Evolutionary conservation across 805 yeast species (phyloP).

Genomic region (Spathaspora hagerdaliae): DNA sequence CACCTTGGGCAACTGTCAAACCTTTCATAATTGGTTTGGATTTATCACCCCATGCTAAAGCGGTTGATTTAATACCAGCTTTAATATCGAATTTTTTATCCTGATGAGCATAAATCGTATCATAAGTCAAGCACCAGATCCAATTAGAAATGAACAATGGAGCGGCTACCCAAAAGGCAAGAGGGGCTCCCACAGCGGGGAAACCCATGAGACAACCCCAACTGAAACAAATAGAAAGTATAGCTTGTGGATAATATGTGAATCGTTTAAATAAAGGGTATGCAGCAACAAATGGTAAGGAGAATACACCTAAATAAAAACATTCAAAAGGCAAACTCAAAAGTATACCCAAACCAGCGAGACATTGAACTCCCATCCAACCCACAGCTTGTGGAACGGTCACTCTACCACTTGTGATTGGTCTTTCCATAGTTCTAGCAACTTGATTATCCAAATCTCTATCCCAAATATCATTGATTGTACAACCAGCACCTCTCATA

Average conservation of each 20-base stretch:
- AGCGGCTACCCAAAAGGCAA: conserved; percentile 70
- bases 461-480: conserved; percentile 87
- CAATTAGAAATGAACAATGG: conserved; percentile 75
- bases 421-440: conserved; percentile 83
- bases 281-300: conserved; percentile 73
- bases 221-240: conserved; percentile 75
- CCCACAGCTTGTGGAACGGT: conserved; percentile 61
- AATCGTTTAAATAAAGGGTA: conserved; percentile 93
- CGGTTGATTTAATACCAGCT: conserved; percentile 94
- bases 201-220: conserved; percentile 95
- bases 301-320: conserved; percentile 75
- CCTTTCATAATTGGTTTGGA: conserved; percentile 68
- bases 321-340: conserved; percentile 75
- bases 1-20: conserved; percentile 65
- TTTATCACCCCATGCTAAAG: conserved; percentile 86
- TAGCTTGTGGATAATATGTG: conserved; percentile 92
- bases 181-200: conserved; percentile 87
- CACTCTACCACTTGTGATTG: conserved; percentile 88
- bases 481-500: conserved; percentile 98
- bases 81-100: conserved; percentile 83
- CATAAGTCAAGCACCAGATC: conserved; percentile 94
- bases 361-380: conserved; percentile 71
- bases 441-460: conserved; percentile 80
- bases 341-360: conserved; percentile 68
- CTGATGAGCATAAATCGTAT: conserved; percentile 96